Evolutionary conservation across 1,284 basidiomycete genomes (phyloP), one percentile per base, ranked within the genome.

Genomic region (Boletus smithii): DNA sequence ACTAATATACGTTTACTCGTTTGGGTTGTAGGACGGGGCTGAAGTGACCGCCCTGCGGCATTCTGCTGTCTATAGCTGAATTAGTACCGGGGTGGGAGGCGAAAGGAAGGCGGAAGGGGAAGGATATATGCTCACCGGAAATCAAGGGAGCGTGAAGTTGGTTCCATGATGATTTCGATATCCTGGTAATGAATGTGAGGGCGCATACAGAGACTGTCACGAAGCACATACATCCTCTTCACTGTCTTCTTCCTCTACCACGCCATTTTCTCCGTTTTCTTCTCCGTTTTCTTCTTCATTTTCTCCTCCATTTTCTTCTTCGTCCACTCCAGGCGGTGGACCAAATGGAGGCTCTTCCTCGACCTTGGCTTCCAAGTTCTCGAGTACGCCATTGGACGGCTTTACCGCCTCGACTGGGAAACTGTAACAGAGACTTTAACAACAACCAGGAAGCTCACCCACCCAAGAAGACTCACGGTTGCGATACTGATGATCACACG

Each of bases 91-190:
- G 36, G 3, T 14, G 18, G 16, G 39, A 30, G 13, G 26, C 35
- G 46, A 44, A 38, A 38, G 33, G 22, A 3, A 18, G 16, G 2
- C 4, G n/a, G n/a, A n/a, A n/a, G n/a, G n/a, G n/a, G n/a, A 2
- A 22, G 36, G 24, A 37, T 42, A 34, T 52, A 34, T 44, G 63
- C 70, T 37, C 59, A 85, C 85, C 88, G 75, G 58, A 89, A 80
- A 68, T 90, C 87, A 20, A 90, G 65, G 1, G 85, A 84, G 34
- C 83, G 81, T 24, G 80, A 66, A 13, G 79, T 69, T 3, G 79
- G 79, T 53, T 90, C 86, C 77, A 85, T 85, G 44, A 90, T 88
- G 53, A 90, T 85, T 71, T 90, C 87, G 53, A 90, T 73, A 60
- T 88, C 83, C 83, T 87, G 33, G 29, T 8, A 20, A 43, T 39